Conservation (phyloP, 257 asterid species). For the Nicotiana obtusifolia region DNA sequence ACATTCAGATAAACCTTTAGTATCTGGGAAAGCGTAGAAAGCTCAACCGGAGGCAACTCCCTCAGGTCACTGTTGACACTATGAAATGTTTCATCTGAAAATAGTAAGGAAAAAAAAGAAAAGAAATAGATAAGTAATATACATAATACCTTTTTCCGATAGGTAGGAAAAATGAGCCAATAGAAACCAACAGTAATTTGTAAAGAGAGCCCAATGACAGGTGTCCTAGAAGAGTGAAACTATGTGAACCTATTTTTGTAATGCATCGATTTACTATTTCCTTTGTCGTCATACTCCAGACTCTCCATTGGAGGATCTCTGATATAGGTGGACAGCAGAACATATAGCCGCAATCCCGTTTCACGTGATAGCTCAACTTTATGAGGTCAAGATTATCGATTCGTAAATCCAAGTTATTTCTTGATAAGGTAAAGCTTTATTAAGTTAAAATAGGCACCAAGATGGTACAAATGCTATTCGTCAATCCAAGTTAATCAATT, state of each 20-base stretch:
- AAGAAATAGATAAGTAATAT: background rate
- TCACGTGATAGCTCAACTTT: background rate
- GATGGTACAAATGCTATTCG: no score
- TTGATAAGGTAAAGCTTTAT: no score
- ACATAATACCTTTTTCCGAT: background rate
- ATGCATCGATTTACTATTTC: background rate
- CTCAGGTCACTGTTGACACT: constrained; percentile 66
- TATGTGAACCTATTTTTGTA: background rate
- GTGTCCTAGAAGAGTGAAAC: background rate
- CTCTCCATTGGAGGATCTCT: constrained; percentile 4
- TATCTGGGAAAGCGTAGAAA: constrained; percentile 76
- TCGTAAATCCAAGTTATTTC: background rate
- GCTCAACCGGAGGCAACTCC: constrained; percentile 93
- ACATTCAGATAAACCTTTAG: constrained; percentile 59
- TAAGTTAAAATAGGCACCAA: no score
- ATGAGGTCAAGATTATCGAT: background rate
- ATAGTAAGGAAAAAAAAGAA: constrained; percentile 7
- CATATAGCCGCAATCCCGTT: background rate
- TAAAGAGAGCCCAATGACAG: background rate
- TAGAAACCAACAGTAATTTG: background rate
- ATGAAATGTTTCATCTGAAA: constrained; percentile 70
- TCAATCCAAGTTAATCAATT: background rate
- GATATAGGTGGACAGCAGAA: background rate
- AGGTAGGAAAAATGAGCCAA: background rate
- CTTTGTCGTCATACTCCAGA: background rate